Conservation (phyloP, 1,284 basidiomycete species). For the Sanghuangporus sanghuang region DNA sequence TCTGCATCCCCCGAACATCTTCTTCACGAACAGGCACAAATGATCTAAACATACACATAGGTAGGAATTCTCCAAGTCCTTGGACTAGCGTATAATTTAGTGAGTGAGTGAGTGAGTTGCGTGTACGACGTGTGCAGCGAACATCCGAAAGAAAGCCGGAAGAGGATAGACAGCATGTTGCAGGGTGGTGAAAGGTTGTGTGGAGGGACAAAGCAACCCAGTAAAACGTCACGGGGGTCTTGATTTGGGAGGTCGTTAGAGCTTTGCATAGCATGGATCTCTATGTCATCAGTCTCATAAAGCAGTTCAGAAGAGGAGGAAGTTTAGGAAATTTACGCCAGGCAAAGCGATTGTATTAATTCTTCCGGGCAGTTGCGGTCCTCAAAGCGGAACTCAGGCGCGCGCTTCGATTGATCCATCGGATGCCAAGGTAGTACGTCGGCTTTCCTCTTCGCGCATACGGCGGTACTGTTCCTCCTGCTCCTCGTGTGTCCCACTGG, state of each 20-base stretch:
- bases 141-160: background rate
- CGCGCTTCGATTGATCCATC: background rate
- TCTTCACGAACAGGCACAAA: background rate
- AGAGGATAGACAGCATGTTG: background rate
- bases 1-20: background rate
- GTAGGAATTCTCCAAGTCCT: background rate
- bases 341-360: background rate
- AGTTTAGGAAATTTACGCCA: background rate
- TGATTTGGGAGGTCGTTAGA: background rate
- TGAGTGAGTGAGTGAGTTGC: background rate
- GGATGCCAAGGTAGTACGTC: constrained; percentile 15
- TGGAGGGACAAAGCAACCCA: background rate
- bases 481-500: constrained; percentile 57
- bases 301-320: background rate
- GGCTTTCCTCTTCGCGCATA: constrained; percentile 24
- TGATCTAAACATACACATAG: background rate
- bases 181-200: background rate
- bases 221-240: background rate
- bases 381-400: background rate
- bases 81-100: constrained; percentile 8
- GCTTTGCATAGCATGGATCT: background rate
- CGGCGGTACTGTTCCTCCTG: constrained; percentile 51
- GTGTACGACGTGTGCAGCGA: background rate
- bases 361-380: background rate
- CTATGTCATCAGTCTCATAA: background rate